Conservation (phyloP, 768 basidiomycete species). For the Tylopilus cervinicoccineus region DNA sequence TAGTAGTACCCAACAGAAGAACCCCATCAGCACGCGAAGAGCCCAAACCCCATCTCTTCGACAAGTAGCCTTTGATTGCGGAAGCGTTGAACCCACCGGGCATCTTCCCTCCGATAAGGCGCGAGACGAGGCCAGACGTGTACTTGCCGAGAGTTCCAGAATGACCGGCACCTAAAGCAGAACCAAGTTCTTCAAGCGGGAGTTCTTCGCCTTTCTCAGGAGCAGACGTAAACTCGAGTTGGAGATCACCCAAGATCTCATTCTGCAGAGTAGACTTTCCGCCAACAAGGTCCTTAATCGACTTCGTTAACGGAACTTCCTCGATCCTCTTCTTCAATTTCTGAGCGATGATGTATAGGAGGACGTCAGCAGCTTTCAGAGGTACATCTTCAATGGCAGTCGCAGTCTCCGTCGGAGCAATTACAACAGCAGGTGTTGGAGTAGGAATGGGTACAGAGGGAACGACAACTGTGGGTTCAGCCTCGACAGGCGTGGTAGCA, state of each 20-base stretch:
- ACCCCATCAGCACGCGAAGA: constrained; percentile 85
- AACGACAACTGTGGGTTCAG: constrained; percentile 35
- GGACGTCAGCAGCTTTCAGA: constrained; percentile 85
- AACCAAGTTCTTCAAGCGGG: constrained; percentile 91
- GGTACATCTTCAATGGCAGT: constrained; percentile 85
- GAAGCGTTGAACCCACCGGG: constrained; percentile 97
- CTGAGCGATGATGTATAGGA: constrained; percentile 88
- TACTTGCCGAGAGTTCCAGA: constrained; percentile 91
- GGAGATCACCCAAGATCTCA: constrained; percentile 95
- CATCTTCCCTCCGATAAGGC: constrained; percentile 94
- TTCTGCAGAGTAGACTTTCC: constrained; percentile 99
- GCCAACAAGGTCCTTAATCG: constrained; percentile 97
- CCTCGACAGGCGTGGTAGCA: constrained; percentile 19
- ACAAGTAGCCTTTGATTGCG: constrained; percentile 82
- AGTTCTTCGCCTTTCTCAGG: constrained; percentile 99
- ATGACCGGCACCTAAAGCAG: constrained; percentile 77
- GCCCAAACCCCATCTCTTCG: constrained; percentile 96
- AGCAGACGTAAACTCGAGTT: constrained; percentile 90
- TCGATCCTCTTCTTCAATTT: constrained; percentile 94
- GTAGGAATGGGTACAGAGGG: constrained; percentile 40
- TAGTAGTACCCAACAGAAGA: constrained; percentile 84
- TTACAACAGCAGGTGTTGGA: constrained; percentile 38
- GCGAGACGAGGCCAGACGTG: constrained; percentile 83
- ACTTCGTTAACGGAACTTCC: constrained; percentile 87
- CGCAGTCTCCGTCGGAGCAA: constrained; percentile 57